These are phyloP conservation scores for Ganoderma multipileum DNA, from an alignment of 1,284 basidiomycete genomes.

Conservation along the genomic window DNA sequence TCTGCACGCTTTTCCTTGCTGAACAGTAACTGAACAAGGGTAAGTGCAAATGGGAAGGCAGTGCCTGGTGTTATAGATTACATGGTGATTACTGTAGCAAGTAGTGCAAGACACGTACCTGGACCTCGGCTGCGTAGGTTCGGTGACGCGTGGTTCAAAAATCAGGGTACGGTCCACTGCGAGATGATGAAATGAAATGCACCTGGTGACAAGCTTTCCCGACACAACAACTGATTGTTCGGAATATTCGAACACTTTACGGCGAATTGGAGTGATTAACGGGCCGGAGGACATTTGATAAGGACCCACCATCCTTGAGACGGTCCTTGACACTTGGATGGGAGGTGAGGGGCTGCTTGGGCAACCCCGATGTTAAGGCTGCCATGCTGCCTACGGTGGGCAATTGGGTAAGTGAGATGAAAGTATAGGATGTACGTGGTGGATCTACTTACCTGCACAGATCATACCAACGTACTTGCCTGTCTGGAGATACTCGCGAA, in stretches of 20 bases:
- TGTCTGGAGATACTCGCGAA: conserved; percentile 64
- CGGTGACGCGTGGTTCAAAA: not conserved
- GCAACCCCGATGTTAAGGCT: conserved; percentile 69
- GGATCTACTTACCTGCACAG: conserved; percentile 66
- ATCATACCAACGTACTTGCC: conserved; percentile 83
- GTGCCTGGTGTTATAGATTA: conserved; percentile 57
- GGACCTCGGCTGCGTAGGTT: conserved; percentile 71
- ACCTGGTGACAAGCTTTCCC: conserved; percentile 82
- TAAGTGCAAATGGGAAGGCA: conserved; percentile 43
- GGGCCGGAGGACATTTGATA: too few species aligned
- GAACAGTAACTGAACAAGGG: conserved; percentile 43
- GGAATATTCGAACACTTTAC: conserved; percentile 75
- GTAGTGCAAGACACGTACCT: conserved; percentile 47
- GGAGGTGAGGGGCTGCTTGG: conserved; percentile 74
- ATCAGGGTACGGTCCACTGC: not conserved
- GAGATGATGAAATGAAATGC: not conserved
- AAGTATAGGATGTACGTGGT: not conserved
- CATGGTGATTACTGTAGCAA: too few species aligned
- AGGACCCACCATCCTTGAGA: conserved; percentile 60
- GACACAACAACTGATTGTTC: conserved; percentile 83
- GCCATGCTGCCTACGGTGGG: conserved; percentile 66
- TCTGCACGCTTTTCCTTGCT: conserved; percentile 73
- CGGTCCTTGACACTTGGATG: conserved; percentile 79
- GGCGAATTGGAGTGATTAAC: not conserved
- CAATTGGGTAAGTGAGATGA: not conserved